Percentiles rank a stretch among this genome's conserved stretches.
Conservation (phyloP, 176 grass and related monocot genomes). For the Oryza meyeriana region DNA sequence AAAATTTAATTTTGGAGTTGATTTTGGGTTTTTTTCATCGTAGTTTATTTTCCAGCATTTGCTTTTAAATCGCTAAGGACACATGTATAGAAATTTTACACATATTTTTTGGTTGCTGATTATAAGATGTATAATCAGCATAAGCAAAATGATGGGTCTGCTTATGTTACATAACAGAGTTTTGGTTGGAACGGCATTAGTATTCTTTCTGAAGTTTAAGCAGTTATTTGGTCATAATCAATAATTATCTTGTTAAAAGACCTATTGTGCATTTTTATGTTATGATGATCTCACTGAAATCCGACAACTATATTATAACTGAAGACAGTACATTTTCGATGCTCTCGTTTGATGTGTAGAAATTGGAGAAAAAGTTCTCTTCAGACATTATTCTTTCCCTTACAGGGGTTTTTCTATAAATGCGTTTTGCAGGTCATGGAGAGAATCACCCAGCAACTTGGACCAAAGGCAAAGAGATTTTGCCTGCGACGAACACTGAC, state of each 20-base stretch:
- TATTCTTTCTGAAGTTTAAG: neutral
- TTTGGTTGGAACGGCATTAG: neutral
- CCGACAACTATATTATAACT: neutral
- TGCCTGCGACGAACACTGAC: constrained; percentile 62
- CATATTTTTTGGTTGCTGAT: too few species aligned
- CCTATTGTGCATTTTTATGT: neutral
- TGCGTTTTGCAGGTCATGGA: constrained; percentile 54
- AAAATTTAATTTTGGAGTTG: too few species aligned
- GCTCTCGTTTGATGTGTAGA: too few species aligned
- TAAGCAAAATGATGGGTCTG: too few species aligned
- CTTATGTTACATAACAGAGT: neutral
- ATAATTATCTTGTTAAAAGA: neutral
- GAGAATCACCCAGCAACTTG: constrained; percentile 47
- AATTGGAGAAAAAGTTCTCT: neutral
- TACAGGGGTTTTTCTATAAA: constrained; percentile 17
- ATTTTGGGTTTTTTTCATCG: too few species aligned
- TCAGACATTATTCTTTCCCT: neutral
- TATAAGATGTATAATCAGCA: too few species aligned
- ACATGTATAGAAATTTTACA: too few species aligned
- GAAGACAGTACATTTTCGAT: neutral
- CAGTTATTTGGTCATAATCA: neutral
- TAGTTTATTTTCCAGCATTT: too few species aligned
- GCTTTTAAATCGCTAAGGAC: too few species aligned
- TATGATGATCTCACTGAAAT: neutral
- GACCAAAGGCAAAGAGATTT: constrained; percentile 60